Evolutionary conservation across 2,329 filamentous ascomycete species (phyloP), one percentile per base, ranked within the genome.

Genomic region (Piedraia hortae): DNA sequence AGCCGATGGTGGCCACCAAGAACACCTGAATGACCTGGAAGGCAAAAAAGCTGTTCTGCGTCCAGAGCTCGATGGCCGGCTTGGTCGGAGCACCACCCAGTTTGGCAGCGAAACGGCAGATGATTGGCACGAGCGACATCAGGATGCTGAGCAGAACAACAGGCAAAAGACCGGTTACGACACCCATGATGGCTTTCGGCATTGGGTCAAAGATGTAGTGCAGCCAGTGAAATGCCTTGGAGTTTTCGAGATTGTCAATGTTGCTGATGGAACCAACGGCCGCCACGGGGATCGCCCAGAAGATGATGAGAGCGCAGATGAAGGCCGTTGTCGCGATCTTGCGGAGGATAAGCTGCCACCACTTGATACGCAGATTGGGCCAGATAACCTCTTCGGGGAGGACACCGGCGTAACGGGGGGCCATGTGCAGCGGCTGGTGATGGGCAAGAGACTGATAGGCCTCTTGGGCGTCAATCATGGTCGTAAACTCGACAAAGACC

Each of bases 11-110:
- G 0, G 74, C 67, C 21, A 93, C 63, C 26, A 93, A 50, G 50
- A 93, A 93, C 19, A 90, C 74, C 41, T 93, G 80, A 10, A 91
- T 56, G 19, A 93, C 64, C 43, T 85, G 75, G 50, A 88, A 88
- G 20, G 60, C 63, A 38, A 90, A 97, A 53, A 88, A 93, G 34
- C 65, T 72, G 37, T 80, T 85, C 41, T 93, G 77, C 0, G 75
- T 78, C 26, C 77, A 78, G 5, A 93, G 53, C 44, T 97, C 85
- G 9, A 89, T 66, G 6, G 70, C 59, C 1, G 77, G 69, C 4
- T 63, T 45, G 1, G 75, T 85, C 1, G 78, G 75, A 29, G 73
- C 73, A 24, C 85, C 85, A 19, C 73, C 59, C 16, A 73, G 45
- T 41, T 65, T 80, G 30, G 80, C 80, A 42, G 75, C 71, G 21